Evolutionary conservation across 2,329 filamentous ascomycete species (phyloP).

Genomic region (Neurospora crassa): DNA sequence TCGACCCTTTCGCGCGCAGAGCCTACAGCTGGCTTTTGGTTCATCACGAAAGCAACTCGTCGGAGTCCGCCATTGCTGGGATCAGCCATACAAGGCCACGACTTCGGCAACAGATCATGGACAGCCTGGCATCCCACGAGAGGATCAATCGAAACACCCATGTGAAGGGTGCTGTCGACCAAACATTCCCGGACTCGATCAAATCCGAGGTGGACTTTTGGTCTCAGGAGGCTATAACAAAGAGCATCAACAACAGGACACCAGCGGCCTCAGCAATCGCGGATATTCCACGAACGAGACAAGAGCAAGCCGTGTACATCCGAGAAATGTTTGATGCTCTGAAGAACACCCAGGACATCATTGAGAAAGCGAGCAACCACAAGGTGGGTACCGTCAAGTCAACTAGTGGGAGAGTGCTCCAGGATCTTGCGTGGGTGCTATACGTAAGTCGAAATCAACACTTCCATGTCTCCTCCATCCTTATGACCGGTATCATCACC

Average conservation of each 20-base stretch:
- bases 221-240: background rate
- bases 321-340: background rate
- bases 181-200: background rate
- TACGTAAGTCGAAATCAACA: background rate
- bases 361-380: background rate
- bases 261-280: background rate
- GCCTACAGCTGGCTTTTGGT: background rate
- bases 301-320: background rate
- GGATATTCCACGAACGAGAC: background rate
- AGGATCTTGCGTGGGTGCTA: background rate
- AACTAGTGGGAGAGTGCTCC: background rate
- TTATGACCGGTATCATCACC: background rate
- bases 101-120: background rate
- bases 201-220: background rate
- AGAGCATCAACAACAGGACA: background rate
- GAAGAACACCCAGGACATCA: background rate
- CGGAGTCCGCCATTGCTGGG: background rate
- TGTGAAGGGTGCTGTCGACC: background rate
- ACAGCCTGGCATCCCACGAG: background rate
- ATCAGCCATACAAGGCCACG: background rate
- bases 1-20: background rate
- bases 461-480: background rate
- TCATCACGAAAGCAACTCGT: background rate
- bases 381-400: background rate
- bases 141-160: background rate